These are phyloP conservation scores for Nakaseomyces uthaithaninus DNA, from an alignment of 1,139 yeast species.

Conservation along the genomic window DNA sequence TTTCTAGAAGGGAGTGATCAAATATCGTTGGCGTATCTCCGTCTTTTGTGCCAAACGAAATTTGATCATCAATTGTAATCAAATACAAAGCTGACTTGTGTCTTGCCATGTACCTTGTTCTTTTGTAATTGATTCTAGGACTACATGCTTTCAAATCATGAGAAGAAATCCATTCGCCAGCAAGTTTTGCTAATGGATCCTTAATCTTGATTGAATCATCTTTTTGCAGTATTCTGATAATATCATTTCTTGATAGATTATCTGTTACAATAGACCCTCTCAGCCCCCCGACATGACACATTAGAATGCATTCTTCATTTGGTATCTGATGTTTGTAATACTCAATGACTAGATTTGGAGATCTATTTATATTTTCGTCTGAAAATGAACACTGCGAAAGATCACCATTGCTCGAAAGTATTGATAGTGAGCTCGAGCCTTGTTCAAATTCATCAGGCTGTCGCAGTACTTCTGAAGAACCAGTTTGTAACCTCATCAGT, in stretches of 20 bases:
- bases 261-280: slow-evolving; percentile 27
- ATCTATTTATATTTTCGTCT: slow-evolving; percentile 15
- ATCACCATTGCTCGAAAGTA: background rate
- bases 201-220: slow-evolving; percentile 19
- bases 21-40: background rate
- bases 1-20: slow-evolving; percentile 13
- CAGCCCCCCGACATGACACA: slow-evolving; percentile 32
- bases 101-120: slow-evolving; percentile 41
- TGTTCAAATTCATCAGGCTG: slow-evolving; percentile 4
- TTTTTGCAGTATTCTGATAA: slow-evolving; percentile 12
- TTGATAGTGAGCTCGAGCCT: slow-evolving; percentile 1
- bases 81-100: slow-evolving; percentile 14
- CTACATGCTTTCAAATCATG: slow-evolving; percentile 39
- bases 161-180: slow-evolving; percentile 45
- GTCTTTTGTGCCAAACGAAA: background rate
- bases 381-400: slow-evolving; percentile 4
- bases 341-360: slow-evolving; percentile 20
- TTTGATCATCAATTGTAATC: slow-evolving; percentile 22
- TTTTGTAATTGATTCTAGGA: slow-evolving; percentile 37
- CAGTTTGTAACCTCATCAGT: background rate
- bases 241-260: slow-evolving; percentile 12
- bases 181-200: slow-evolving; percentile 40
- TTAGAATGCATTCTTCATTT: slow-evolving; percentile 16
- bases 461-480: background rate
- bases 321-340: slow-evolving; percentile 12